These are phyloP conservation scores for Kockiozyma suomiensis DNA, from an alignment of 805 yeast genomes.

Conservation along the genomic window DNA sequence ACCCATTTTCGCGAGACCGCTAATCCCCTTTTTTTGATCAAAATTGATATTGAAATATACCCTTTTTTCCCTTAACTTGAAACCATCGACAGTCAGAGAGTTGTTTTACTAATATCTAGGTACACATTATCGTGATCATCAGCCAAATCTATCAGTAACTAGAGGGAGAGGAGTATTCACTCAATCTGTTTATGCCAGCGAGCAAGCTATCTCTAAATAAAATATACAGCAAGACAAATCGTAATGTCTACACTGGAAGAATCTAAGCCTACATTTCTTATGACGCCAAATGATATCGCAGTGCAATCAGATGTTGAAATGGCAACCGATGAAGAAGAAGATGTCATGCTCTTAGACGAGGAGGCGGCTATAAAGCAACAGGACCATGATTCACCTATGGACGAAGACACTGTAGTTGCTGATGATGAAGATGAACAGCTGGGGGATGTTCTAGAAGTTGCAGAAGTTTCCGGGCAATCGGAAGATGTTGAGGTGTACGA, in stretches of 20 bases:
- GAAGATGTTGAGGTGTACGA: conserved; percentile 1
- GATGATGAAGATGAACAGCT: conserved; percentile 9
- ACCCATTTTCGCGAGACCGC: too few relatives aligned
- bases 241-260: not conserved
- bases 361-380: not conserved
- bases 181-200: too few relatives aligned
- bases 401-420: conserved; percentile 1
- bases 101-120: too few relatives aligned
- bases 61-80: too few relatives aligned
- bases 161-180: too few relatives aligned
- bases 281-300: not conserved
- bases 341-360: conserved; percentile 6
- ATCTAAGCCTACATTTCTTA: not conserved
- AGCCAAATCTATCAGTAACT: too few relatives aligned
- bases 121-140: too few relatives aligned
- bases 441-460: not conserved
- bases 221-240: too few relatives aligned
- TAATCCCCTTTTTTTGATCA: too few relatives aligned
- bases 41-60: too few relatives aligned
- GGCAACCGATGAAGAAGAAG: conserved; percentile 4
- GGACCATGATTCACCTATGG: not conserved
- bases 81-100: too few relatives aligned
- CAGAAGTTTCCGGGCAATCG: not conserved
- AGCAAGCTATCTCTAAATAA: too few relatives aligned
- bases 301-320: conserved; percentile 2